Evolutionary conservation across 805 yeast genomes (phyloP).

Genomic region (Zygosaccharomyces pseudorouxii): DNA sequence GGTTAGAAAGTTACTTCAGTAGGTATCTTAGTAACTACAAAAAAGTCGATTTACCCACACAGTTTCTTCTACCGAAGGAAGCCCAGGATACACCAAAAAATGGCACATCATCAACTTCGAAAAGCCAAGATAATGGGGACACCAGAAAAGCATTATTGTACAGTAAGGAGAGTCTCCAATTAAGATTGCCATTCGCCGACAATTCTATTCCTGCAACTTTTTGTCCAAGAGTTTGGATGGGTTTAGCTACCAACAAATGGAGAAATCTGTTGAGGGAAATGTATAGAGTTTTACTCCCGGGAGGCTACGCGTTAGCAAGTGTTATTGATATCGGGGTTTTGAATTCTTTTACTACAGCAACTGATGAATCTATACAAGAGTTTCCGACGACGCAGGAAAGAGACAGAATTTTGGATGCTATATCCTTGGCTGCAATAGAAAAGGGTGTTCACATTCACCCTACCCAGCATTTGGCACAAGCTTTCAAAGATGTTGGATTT

Average conservation of each 20-base stretch:
- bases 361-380: conserved; percentile 7
- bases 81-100: conserved; percentile 6
- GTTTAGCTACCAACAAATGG: conserved; percentile 28
- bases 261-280: conserved; percentile 25
- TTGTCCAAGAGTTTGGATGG: conserved; percentile 30
- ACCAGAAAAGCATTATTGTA: conserved; percentile 16
- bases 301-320: conserved; percentile 28
- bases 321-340: conserved; percentile 23
- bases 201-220: conserved; percentile 27
- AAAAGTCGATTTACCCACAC: conserved; percentile 24
- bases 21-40: conserved; percentile 25
- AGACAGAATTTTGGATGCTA: conserved; percentile 22
- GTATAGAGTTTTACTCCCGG: conserved; percentile 27
- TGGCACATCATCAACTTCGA: conserved; percentile 1
- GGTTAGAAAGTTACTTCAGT: conserved; percentile 28
- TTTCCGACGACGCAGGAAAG: conserved; percentile 25
- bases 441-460: conserved; percentile 28
- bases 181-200: conserved; percentile 26
- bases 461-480: conserved; percentile 24
- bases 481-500: conserved; percentile 30
- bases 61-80: conserved; percentile 17
- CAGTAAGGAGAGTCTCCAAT: conserved; percentile 21
- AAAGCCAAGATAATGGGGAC: conserved; percentile 8
- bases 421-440: conserved; percentile 26
- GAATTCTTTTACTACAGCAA: conserved; percentile 11